Conservation (phyloP, 2,329 filamentous ascomycete species). For the Torrubiella hemipterigena region DNA sequence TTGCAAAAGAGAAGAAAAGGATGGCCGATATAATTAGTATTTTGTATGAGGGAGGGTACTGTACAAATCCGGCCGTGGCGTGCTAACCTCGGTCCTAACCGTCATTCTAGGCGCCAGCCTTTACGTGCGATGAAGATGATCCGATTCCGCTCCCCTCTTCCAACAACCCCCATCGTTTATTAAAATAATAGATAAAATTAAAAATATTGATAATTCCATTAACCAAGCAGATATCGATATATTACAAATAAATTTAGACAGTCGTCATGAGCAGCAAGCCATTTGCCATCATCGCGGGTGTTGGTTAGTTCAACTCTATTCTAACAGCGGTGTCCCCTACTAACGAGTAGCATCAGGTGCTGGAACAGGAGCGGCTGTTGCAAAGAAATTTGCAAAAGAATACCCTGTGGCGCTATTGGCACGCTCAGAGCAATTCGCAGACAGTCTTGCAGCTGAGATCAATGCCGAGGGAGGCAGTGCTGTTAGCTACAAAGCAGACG, state of each 20-base stretch:
- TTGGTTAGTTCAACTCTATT: conserved; percentile 2
- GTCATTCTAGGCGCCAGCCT: no score
- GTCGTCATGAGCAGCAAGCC: not conserved
- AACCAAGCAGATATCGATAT: not conserved
- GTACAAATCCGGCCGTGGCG: not conserved
- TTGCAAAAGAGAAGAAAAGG: not conserved
- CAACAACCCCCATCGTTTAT: no score
- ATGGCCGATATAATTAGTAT: not conserved
- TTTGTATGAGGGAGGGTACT: not conserved
- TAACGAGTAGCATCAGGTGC: conserved; percentile 2
- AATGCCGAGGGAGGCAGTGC: conserved; percentile 4
- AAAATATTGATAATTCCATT: no score
- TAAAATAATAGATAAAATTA: no score
- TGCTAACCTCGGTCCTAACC: no score
- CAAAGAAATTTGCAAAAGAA: conserved; percentile 3
- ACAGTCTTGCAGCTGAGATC: conserved; percentile 2
- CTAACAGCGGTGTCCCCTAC: not conserved
- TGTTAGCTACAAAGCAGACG: conserved; percentile 4
- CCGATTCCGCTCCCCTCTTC: not conserved
- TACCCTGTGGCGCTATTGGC: conserved; percentile 5
- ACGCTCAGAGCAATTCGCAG: conserved; percentile 1
- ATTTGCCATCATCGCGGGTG: conserved; percentile 5
- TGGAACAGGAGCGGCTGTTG: conserved; percentile 4
- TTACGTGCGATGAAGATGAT: no score
- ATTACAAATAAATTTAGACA: not conserved